Percentiles rank a stretch among this genome's conserved stretches.
These are phyloP conservation scores for Zoysia matrella DNA, from an alignment of 202 grass and related monocot genomes.

Conservation along the genomic window DNA sequence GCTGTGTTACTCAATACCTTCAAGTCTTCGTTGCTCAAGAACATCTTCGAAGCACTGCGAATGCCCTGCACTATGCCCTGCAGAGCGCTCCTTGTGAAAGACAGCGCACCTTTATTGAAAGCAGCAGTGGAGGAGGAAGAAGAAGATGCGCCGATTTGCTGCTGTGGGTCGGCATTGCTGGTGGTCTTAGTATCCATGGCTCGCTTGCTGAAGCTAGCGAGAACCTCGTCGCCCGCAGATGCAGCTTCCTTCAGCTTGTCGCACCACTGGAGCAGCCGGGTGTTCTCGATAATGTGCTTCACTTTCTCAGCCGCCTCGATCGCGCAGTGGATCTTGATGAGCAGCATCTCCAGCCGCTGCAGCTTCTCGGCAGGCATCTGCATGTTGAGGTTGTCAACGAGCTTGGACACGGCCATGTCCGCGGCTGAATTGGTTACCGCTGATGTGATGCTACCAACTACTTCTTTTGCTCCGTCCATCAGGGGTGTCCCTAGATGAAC, in stretches of 20 bases:
- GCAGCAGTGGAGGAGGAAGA: neutral
- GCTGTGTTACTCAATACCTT: constrained; percentile 11
- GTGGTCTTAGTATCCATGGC: neutral
- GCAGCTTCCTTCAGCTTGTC: constrained; percentile 37
- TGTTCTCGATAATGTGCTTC: neutral
- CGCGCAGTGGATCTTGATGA: constrained; percentile 11
- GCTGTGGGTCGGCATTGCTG: neutral
- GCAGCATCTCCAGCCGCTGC: constrained; percentile 7
- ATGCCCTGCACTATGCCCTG: neutral
- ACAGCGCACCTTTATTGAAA: neutral
- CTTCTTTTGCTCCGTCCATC: neutral
- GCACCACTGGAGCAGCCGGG: constrained; percentile 24
- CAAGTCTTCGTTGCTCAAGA: neutral
- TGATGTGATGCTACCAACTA: neutral
- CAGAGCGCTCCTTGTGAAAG: neutral
- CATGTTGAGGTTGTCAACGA: neutral
- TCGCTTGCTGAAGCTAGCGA: constrained; percentile 20
- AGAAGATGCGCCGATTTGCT: neutral
- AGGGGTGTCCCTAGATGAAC: neutral
- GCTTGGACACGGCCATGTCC: neutral
- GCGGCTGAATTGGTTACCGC: neutral
- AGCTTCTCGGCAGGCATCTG: constrained; percentile 30
- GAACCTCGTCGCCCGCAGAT: constrained; percentile 19
- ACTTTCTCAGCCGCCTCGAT: constrained; percentile 12
- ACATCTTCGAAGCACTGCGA: neutral